Evolutionary conservation across 176 grass and related monocot genomes (phyloP), one percentile per base, ranked within the genome.

Genomic region (Leersia perrieri): DNA sequence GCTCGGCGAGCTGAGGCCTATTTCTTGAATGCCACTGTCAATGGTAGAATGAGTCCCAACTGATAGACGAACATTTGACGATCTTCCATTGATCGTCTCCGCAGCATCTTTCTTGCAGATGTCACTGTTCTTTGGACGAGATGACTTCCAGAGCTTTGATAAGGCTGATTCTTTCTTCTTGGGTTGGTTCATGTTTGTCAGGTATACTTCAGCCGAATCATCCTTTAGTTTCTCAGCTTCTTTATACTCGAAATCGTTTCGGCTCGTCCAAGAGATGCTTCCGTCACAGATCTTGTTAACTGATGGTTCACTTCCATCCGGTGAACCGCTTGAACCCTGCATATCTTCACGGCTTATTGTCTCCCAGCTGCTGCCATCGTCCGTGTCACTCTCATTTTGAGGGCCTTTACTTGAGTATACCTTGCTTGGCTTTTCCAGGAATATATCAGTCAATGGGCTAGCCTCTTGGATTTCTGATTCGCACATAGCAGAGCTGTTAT

Each of bases 161-260:
- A 99, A 95, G 70, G 92, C 88, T 7, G 90, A 91, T 75, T 86
- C 96, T 79, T 95, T 95, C 75, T 95, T 98, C 81, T 86, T 95
- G 33, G 88, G 86, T 45, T 83, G 84, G 26, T 79, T 91, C 61
- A 77, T 78, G 64, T 81, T 89, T 73, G 74, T 75, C 68, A 84
- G 36, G 61, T 63, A 89, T 3, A 55, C 27, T 29, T 76, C 76
- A 9, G 71, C 38, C 33, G 87, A 63, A 27, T 84, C 86, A 67
- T 79, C 82, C 40, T 88, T 85, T 1, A 86, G 71, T 66, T 88
- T 88, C 30, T 84, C 74, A 36, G 80, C 80, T 34, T 86, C 87
- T 31, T 18, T 81, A 1, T 82, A 80, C 81, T 82, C 76, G 2
- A 80, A 93, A 33, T 75, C 77, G 2, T 72, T 77, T 61, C 76